phyloP scores from a whole-genome alignment of 1,284 basidiomycete species.

The Mycosarcoma maydis region DNA sequence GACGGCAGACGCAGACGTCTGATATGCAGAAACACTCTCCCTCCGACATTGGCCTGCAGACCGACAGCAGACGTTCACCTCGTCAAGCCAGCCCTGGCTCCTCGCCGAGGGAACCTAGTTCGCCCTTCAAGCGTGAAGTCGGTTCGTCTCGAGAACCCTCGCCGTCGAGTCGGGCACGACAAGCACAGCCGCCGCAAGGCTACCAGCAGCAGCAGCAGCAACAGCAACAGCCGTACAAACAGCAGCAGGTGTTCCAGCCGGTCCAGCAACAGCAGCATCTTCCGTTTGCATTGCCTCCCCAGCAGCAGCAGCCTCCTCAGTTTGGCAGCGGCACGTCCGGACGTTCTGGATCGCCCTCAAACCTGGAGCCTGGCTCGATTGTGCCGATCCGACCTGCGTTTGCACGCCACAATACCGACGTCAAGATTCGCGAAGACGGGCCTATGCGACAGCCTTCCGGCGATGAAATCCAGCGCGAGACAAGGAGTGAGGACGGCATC shows the following conservation, averaged over 20 bases:
- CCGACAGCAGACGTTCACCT: constrained; percentile 33
- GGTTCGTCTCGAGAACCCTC: constrained; percentile 33
- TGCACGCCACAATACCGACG: constrained; percentile 82
- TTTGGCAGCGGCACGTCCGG: constrained; percentile 14
- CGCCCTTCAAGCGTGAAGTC: constrained; percentile 32
- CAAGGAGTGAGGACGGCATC: constrained; percentile 78
- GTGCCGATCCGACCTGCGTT: constrained; percentile 77
- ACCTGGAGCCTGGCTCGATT: constrained; percentile 51
- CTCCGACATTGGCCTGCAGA: constrained; percentile 34
- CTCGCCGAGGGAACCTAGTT: constrained; percentile 27
- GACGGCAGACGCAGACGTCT: constrained; percentile 44
- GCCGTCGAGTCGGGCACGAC: constrained; percentile 18
- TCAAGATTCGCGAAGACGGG: constrained; percentile 85
- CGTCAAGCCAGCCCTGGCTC: constrained; percentile 30
- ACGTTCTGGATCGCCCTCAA: constrained; percentile 30
- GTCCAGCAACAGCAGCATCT: constrained; percentile 45
- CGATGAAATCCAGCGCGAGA: constrained; percentile 48
- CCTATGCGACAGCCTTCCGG: constrained; percentile 56
- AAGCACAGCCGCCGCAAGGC: constrained; percentile 22
- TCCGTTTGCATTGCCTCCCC: constrained; percentile 48
- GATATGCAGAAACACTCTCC: constrained; percentile 46
- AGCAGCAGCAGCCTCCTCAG: constrained; percentile 65
- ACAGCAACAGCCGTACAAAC: constrained; percentile 17
- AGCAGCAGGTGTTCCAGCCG: constrained; percentile 38
- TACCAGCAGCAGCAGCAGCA: constrained; percentile 25